A percentile compares a stretch with the other conserved stretches of the same genome.
Evolutionary conservation across 2,329 filamentous ascomycete genomes (phyloP).

Genomic region (Juglanconis oblonga): DNA sequence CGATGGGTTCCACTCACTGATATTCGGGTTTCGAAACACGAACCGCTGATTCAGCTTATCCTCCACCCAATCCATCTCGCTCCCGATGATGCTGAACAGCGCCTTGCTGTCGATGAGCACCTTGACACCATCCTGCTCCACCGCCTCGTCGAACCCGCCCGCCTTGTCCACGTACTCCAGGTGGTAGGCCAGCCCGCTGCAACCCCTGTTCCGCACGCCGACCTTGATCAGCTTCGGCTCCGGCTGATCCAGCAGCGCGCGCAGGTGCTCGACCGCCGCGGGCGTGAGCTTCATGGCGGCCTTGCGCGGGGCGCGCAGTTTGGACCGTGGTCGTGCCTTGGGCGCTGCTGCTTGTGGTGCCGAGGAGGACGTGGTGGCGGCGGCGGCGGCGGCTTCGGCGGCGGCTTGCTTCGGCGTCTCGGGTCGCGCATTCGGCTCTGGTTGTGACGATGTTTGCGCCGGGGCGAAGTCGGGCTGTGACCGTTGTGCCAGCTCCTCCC

Average conservation of each 20-base stretch:
- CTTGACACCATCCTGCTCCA: conserved; percentile 94
- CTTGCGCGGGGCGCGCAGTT: conserved; percentile 73
- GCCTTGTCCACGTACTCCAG: conserved; percentile 94
- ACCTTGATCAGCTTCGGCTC: conserved; percentile 92
- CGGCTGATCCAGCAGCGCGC: conserved; percentile 74
- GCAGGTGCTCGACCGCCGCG: conserved; percentile 75
- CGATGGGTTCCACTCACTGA: conserved; percentile 65
- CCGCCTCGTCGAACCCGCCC: conserved; percentile 81
- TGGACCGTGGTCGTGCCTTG: conserved; percentile 48
- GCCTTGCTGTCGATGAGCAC: conserved; percentile 97
- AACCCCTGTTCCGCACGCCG: conserved; percentile 89
- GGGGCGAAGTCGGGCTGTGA: conserved; percentile 45
- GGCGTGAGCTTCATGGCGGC: conserved; percentile 86
- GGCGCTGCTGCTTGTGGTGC: conserved; percentile 41
- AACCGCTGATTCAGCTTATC: conserved; percentile 92
- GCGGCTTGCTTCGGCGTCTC: background rate
- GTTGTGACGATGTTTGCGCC: conserved; percentile 22
- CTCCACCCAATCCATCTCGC: conserved; percentile 98
- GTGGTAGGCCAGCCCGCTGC: conserved; percentile 89
- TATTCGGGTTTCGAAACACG: conserved; percentile 95
- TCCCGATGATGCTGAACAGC: conserved; percentile 95
- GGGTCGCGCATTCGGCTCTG: background rate
- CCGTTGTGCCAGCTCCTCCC: conserved; percentile 67
- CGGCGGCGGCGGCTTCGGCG: background rate
- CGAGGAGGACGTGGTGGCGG: background rate